phyloP scores from a whole-genome alignment of 495 filamentous ascomycete genomes.

The Hypomontagnella submonticulosa region DNA sequence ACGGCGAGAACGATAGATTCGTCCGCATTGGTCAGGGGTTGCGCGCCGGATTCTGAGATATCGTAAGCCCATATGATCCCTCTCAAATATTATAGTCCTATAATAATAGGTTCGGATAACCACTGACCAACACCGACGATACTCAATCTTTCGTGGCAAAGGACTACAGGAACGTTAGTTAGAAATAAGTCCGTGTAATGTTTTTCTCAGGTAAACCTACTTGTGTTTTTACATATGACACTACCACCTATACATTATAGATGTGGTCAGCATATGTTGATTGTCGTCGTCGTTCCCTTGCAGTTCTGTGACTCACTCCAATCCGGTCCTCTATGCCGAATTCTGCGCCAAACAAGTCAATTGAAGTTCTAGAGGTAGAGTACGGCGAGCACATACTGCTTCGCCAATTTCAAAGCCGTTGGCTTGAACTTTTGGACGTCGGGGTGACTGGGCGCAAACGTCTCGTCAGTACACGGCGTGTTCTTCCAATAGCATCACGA shows the following conservation, averaged over 20 bases:
- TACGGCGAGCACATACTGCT: slow-evolving; percentile 73
- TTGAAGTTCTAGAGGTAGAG: slow-evolving; percentile 44
- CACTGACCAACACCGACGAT: slow-evolving; percentile 95
- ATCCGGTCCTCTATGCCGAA: slow-evolving; percentile 96
- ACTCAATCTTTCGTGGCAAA: slow-evolving; percentile 95
- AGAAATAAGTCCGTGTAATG: slow-evolving; percentile 32
- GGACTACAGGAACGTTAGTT: slow-evolving; percentile 68
- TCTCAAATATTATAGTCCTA: neutral
- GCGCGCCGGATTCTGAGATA: slow-evolving; percentile 84
- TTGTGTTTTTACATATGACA: slow-evolving; percentile 86
- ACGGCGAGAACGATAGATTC: slow-evolving; percentile 89
- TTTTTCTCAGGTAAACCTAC: slow-evolving; percentile 57
- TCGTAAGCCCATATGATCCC: slow-evolving; percentile 45
- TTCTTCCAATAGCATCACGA: slow-evolving; percentile 35
- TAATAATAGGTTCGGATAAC: slow-evolving; percentile 31
- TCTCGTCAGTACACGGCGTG: slow-evolving; percentile 36
- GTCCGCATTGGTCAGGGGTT: slow-evolving; percentile 93
- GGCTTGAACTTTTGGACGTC: slow-evolving; percentile 98
- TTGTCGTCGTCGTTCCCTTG: slow-evolving; percentile 33
- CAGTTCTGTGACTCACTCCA: slow-evolving; percentile 79
- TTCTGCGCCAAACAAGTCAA: slow-evolving; percentile 64
- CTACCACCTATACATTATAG: slow-evolving; percentile 75
- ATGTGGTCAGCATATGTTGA: slow-evolving; percentile 31
- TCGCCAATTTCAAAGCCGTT: slow-evolving; percentile 92
- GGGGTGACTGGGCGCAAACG: slow-evolving; percentile 74